Percentiles rank a stretch among this genome's conserved stretches.
Evolutionary conservation across 176 grass and related monocot genomes (phyloP).

Genomic region (Oryza rufipogon): DNA sequence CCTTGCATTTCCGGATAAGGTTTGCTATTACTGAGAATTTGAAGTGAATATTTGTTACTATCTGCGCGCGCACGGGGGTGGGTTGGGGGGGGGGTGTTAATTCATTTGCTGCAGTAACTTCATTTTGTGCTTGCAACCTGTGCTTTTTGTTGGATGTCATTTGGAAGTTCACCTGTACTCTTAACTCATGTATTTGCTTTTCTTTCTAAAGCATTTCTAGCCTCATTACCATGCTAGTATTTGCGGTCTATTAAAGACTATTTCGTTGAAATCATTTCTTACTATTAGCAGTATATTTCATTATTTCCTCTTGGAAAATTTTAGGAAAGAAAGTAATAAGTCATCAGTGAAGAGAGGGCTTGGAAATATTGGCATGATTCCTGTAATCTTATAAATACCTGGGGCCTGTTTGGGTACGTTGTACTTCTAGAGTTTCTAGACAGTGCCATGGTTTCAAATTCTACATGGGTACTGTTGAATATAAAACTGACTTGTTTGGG

Average conservation of each 20-base stretch:
- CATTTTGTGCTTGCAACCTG: slow-evolving; percentile 23
- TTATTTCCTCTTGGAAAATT: neutral
- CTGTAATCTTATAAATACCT: slow-evolving; percentile 19
- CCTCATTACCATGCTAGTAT: neutral
- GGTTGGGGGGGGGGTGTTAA: neutral
- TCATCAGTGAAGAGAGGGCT: slow-evolving; percentile 10
- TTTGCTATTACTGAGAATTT: slow-evolving; percentile 49
- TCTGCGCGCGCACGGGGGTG: neutral
- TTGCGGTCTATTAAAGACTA: slow-evolving; percentile 8
- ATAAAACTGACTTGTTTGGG: neutral
- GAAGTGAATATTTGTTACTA: neutral
- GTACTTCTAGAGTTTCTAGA: neutral
- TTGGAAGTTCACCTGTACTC: neutral
- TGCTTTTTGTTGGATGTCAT: slow-evolving; percentile 14
- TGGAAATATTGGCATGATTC: slow-evolving; percentile 13
- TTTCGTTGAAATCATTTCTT: slow-evolving; percentile 27
- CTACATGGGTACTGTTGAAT: neutral
- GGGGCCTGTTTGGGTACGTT: neutral
- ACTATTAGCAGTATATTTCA: slow-evolving; percentile 24
- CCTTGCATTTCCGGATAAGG: slow-evolving; percentile 91
- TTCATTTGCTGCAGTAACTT: neutral
- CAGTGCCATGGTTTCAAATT: neutral
- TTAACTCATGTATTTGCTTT: slow-evolving; percentile 18
- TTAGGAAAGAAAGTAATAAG: neutral
- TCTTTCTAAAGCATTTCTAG: slow-evolving; percentile 17